These are phyloP conservation scores for Podospora didyma DNA, from an alignment of 495 filamentous ascomycete genomes.

Conservation along the genomic window DNA sequence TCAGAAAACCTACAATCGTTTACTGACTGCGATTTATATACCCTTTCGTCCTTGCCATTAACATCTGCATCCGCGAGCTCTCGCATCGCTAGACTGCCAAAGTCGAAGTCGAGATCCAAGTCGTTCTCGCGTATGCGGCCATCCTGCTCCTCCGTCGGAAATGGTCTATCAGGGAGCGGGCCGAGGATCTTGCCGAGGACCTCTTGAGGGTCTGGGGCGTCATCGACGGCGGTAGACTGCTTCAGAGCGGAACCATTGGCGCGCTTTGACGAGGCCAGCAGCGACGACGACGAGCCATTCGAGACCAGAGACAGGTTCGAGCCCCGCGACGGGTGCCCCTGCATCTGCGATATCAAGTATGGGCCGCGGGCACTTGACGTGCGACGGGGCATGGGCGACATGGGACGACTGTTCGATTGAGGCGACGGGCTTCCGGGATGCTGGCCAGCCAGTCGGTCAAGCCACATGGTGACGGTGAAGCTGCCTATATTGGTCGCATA, in stretches of 20 bases:
- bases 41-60: constrained; percentile 35
- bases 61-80: constrained; percentile 58
- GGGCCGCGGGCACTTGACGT: constrained; percentile 56
- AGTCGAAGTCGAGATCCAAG: constrained; percentile 62
- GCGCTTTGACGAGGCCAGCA: constrained; percentile 56
- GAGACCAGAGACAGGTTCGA: constrained; percentile 62
- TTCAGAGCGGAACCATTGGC: constrained; percentile 65
- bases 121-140: constrained; percentile 39
- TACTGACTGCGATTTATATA: constrained; percentile 61
- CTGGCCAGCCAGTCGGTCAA: constrained; percentile 78
- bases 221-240: constrained; percentile 48
- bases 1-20: constrained; percentile 63
- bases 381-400: constrained; percentile 64
- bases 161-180: constrained; percentile 23
- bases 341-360: constrained; percentile 49
- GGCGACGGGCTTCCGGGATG: constrained; percentile 56
- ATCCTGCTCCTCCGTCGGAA: constrained; percentile 6
- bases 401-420: constrained; percentile 55
- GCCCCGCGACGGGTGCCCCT: constrained; percentile 57
- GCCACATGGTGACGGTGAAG: constrained; percentile 61
- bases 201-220: constrained; percentile 67
- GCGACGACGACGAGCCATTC: constrained; percentile 69
- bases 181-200: constrained; percentile 71
- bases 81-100: constrained; percentile 67
- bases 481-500: neutral